Base-by-base conservation (phyloP, 2,329 filamentous ascomycete genomes). In the Helotiales sp. region DNA sequence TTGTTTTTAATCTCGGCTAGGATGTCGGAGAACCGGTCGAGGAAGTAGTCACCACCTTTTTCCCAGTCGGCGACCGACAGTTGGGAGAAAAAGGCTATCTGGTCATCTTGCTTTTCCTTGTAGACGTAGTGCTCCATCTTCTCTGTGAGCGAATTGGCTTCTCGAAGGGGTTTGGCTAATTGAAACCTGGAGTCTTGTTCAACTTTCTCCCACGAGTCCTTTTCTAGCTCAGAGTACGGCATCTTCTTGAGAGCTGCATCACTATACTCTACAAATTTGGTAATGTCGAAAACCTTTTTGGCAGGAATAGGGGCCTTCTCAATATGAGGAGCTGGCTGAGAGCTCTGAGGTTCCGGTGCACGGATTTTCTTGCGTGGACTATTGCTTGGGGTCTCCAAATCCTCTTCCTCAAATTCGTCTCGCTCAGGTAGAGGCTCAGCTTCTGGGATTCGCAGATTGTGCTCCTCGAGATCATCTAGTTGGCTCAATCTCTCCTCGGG, bases 21-120 rank as follows among this genome's bases (percentile, higher is more conserved):
- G 2, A 69, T 29, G 3, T 61, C 57, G 1, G 46, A 51, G 24
- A 72, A 69, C 30, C 63, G 60, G 2, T 55, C 52, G n/a, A 71
- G 53, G 33, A 72, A 69, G 51, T 64, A 64, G 22, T 72, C 68
- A 5, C 70, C 70, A 1, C 67, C 61, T 36, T 70, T 52, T 17
- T 72, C 69, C 69, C 69, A 72, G 40, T 72, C 69, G 5, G 58
- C 53, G 3, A 58, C 63, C 3, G 66, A 52, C 44, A 72, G 48
- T 5, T 54, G 31, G 24, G 48, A 54, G 40, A 66, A 70, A 52
- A 70, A 66, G 5, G 58, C 50, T 36, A 38, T 25, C 27, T 62
- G 58, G 2, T 44, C 58, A 0, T 56, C 34, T 0, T 60, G 46
- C 7, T 47, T 12, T 30, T 49, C 19, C 6, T 49, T 33, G n/a